Conservation (phyloP, 768 basidiomycete genomes). For the Suillus hirtellus region DNA sequence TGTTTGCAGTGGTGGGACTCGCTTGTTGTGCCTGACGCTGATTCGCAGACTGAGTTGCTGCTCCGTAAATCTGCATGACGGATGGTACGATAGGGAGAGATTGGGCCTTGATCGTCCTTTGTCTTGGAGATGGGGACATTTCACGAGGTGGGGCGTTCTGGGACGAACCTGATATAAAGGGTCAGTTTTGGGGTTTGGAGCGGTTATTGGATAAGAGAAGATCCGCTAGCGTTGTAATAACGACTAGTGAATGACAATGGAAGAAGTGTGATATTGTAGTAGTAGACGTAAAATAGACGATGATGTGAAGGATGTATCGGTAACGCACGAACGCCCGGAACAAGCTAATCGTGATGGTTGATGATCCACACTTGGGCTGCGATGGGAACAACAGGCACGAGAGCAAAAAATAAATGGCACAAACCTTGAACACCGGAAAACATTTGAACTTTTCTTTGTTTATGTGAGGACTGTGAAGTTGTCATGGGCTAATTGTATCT, state of each 20-base stretch:
- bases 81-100: slow-evolving; percentile 64
- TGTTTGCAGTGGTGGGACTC: slow-evolving; percentile 35
- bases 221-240: slow-evolving; percentile 13
- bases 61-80: slow-evolving; percentile 51
- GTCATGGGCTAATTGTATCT: slow-evolving; percentile 46
- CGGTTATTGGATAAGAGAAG: slow-evolving; percentile 12
- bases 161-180: slow-evolving; percentile 19
- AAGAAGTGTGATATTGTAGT: slow-evolving; percentile 12
- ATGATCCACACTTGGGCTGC: slow-evolving; percentile 12
- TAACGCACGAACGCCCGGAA: slow-evolving; percentile 11
- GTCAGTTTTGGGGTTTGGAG: slow-evolving; percentile 9
- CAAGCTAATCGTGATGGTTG: slow-evolving; percentile 20
- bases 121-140: slow-evolving; percentile 48
- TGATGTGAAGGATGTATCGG: slow-evolving; percentile 25
- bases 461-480: slow-evolving; percentile 54
- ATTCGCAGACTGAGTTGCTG: slow-evolving; percentile 35
- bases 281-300: slow-evolving; percentile 34
- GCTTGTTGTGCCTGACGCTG: slow-evolving; percentile 40
- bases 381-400: slow-evolving; percentile 18
- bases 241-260: slow-evolving; percentile 1
- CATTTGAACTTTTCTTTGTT: slow-evolving; percentile 52
- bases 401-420: slow-evolving; percentile 29
- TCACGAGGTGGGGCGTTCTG: slow-evolving; percentile 41
- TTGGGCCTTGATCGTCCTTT: slow-evolving; percentile 54
- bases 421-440: slow-evolving; percentile 51